Percentiles rank a stretch among this genome's conserved stretches.
Conservation (phyloP, 2,329 filamentous ascomycete genomes). For the Botrytis fabae region DNA sequence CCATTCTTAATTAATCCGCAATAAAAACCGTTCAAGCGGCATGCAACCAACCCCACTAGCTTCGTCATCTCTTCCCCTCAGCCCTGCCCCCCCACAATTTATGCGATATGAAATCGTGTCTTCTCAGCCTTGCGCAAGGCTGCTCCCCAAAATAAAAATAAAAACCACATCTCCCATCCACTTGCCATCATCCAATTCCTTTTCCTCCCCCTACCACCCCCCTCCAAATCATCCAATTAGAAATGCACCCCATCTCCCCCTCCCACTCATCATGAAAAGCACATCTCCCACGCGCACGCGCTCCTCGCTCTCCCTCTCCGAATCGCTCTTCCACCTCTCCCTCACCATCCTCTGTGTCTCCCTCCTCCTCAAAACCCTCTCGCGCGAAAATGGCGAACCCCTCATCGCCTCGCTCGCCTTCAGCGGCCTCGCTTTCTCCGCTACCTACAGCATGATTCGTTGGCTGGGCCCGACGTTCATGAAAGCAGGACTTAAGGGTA, state of each 20-base stretch:
- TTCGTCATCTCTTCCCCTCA: slow-evolving; percentile 7
- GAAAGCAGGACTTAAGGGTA: slow-evolving; percentile 82
- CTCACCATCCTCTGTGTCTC: slow-evolving; percentile 65
- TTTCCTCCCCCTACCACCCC: not conserved
- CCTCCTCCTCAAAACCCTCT: slow-evolving; percentile 63
- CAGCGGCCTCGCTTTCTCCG: slow-evolving; percentile 78
- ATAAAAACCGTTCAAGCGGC: slow-evolving; percentile 7
- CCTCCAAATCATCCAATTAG: not conserved
- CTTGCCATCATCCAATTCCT: not conserved
- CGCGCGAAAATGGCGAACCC: slow-evolving; percentile 79
- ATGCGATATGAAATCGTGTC: slow-evolving; percentile 20
- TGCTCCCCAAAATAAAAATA: not conserved
- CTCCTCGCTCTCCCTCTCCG: slow-evolving; percentile 50
- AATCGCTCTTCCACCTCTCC: slow-evolving; percentile 56
- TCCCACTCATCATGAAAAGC: slow-evolving; percentile 7
- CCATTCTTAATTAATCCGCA: not conserved
- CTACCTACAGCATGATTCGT: slow-evolving; percentile 81
- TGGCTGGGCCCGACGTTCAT: slow-evolving; percentile 93
- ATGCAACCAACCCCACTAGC: slow-evolving; percentile 16
- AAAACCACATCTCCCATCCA: slow-evolving; percentile 6
- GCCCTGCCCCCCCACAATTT: slow-evolving; percentile 7
- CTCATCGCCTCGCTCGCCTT: slow-evolving; percentile 86
- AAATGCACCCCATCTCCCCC: not conserved
- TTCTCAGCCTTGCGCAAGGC: slow-evolving; percentile 24
- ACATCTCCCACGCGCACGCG: not conserved